A percentile compares a stretch with the other conserved stretches of the same genome.
Evolutionary conservation across 1,284 basidiomycete species (phyloP).

Genomic region (Melampsora larici-populina): DNA sequence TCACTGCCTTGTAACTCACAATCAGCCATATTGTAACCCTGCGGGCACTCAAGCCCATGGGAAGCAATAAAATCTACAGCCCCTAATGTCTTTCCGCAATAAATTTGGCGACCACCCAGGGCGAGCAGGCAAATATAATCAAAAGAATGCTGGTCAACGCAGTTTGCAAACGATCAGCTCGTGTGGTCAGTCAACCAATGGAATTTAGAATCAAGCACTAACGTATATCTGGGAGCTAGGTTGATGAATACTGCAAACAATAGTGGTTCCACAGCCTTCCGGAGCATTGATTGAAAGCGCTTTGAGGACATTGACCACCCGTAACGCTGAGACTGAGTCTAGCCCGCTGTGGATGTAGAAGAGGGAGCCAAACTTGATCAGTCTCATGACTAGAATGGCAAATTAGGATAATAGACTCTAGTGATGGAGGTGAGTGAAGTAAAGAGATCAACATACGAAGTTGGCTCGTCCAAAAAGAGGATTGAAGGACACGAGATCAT

Average conservation of each 20-base stretch:
- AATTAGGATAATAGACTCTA: background rate
- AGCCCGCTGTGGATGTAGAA: constrained; percentile 59
- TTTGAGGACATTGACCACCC: constrained; percentile 71
- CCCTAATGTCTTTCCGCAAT: constrained; percentile 70
- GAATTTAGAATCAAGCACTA: background rate
- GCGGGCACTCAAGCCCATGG: constrained; percentile 59
- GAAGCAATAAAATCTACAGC: constrained; percentile 65
- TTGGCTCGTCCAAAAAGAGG: constrained; percentile 66
- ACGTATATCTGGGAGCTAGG: constrained; percentile 74
- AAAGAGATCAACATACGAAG: constrained; percentile 48
- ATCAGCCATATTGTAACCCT: constrained; percentile 84
- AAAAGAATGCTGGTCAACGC: constrained; percentile 62
- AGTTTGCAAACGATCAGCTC: background rate
- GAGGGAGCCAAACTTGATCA: background rate
- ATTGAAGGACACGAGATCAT: constrained; percentile 65
- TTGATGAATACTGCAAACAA: constrained; percentile 82
- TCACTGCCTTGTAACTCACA: constrained; percentile 55
- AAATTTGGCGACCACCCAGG: constrained; percentile 68
- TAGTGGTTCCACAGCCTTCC: constrained; percentile 61
- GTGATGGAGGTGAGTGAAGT: background rate
- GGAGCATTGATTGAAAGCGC: constrained; percentile 62
- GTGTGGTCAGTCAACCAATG: background rate
- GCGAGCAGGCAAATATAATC: constrained; percentile 74
- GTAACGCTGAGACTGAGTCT: constrained; percentile 79
- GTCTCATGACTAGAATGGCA: constrained; percentile 16